phyloP scores from a whole-genome alignment of 164 flowering plant genomes.

The Liriodendron chinense region DNA sequence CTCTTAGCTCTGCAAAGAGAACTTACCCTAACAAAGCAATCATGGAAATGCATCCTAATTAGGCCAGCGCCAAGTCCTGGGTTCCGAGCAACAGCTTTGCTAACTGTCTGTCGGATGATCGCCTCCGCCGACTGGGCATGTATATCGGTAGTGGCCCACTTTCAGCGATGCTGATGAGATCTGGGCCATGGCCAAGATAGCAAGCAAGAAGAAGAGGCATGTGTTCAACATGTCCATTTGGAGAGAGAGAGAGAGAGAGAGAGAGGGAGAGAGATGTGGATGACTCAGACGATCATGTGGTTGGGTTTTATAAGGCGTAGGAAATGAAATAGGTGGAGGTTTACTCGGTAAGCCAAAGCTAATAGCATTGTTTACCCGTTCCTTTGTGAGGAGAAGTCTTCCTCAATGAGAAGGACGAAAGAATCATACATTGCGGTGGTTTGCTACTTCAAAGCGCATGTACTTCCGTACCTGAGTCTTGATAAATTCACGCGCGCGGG shows the following conservation, averaged over 20 bases:
- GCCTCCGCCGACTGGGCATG: slow-evolving; percentile 26
- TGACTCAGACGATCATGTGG: background rate
- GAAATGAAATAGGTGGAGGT: background rate
- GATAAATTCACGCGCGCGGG: no score
- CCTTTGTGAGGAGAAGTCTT: background rate
- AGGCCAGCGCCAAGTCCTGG: slow-evolving; percentile 61
- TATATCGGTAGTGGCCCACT: slow-evolving; percentile 16
- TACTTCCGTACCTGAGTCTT: no score
- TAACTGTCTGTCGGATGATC: slow-evolving; percentile 29
- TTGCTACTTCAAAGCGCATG: no score
- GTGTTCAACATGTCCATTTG: background rate
- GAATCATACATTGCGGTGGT: background rate
- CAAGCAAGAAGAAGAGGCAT: background rate
- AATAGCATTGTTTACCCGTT: background rate
- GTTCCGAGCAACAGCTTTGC: slow-evolving; percentile 34
- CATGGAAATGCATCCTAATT: slow-evolving; percentile 67
- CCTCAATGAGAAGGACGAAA: background rate
- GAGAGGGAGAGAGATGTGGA: background rate
- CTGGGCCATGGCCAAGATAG: background rate
- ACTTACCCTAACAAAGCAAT: slow-evolving; percentile 63
- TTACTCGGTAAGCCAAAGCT: background rate
- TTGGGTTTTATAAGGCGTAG: background rate
- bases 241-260: background rate
- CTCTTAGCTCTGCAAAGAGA: no score
- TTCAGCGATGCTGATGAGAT: slow-evolving; percentile 3